These are phyloP conservation scores for Erysimum pusillum DNA, from an alignment of 441 rosid genomes.

Conservation along the genomic window DNA sequence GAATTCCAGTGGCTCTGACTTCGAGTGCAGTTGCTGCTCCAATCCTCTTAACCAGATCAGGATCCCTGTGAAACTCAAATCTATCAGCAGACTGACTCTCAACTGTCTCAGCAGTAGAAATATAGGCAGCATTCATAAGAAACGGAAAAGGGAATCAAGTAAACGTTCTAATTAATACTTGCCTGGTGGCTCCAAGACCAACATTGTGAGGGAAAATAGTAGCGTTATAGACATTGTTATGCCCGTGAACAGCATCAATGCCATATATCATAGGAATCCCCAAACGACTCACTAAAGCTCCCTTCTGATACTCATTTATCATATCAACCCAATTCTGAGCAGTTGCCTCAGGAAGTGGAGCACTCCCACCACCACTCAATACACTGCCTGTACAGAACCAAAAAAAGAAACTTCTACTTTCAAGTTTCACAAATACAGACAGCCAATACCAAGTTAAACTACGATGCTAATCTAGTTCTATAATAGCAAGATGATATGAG, in stretches of 20 bases:
- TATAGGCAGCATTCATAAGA: neutral
- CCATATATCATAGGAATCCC: conserved; percentile 79
- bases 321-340: conserved; percentile 70
- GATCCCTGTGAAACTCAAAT: conserved; percentile 57
- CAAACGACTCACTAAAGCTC: conserved; percentile 61
- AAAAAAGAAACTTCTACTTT: neutral
- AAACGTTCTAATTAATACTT: conserved; percentile 22
- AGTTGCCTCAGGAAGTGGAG: conserved; percentile 68
- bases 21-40: conserved; percentile 80
- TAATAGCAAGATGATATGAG: conserved; percentile 3
- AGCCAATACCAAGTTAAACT: neutral
- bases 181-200: conserved; percentile 78
- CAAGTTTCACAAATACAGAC: conserved; percentile 2
- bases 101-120: neutral
- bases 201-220: conserved; percentile 73
- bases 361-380: conserved; percentile 73
- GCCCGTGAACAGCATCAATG: conserved; percentile 71
- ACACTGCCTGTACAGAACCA: conserved; percentile 56
- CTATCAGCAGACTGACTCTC: conserved; percentile 9
- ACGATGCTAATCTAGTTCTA: conserved; percentile 10
- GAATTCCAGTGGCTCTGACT: conserved; percentile 80
- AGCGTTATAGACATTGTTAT: conserved; percentile 64
- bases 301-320: conserved; percentile 64
- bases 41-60: conserved; percentile 68
- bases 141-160: conserved; percentile 2